These are phyloP conservation scores for Fusarium nisikadoi DNA, from an alignment of 2,329 filamentous ascomycete species.

Conservation along the genomic window DNA sequence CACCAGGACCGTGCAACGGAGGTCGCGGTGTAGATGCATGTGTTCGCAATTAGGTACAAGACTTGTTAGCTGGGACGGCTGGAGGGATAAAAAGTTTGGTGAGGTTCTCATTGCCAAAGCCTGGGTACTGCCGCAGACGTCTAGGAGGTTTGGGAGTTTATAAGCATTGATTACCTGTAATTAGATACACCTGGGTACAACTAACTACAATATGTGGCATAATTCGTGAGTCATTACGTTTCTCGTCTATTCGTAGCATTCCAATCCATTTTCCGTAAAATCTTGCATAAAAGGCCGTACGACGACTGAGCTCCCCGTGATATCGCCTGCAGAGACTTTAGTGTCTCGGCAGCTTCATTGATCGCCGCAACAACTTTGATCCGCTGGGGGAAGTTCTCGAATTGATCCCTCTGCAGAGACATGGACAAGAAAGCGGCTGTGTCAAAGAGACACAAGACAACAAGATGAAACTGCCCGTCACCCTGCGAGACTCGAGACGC, in stretches of 20 bases:
- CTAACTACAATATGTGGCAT: neutral
- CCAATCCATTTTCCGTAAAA: constrained; percentile 2
- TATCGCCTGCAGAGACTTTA: neutral
- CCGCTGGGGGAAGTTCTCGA: neutral
- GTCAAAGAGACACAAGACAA: constrained; percentile 1
- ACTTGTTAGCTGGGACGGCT: too few species aligned
- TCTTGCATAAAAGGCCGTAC: neutral
- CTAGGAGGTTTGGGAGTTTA: neutral
- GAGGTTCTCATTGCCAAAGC: too few species aligned
- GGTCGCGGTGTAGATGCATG: too few species aligned
- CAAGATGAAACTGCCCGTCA: constrained; percentile 9
- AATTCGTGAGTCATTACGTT: neutral
- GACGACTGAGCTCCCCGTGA: constrained; percentile 14
- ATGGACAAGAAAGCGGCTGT: constrained; percentile 10
- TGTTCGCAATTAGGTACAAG: too few species aligned
- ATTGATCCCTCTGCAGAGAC: neutral
- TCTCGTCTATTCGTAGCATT: neutral
- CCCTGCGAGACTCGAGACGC: constrained; percentile 1
- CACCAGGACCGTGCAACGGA: too few species aligned
- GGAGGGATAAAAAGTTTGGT: too few species aligned
- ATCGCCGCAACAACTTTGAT: neutral
- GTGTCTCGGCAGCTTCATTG: neutral
- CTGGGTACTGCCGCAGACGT: too few species aligned
- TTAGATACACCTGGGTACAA: neutral
- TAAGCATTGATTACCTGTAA: neutral